Percentiles rank a stretch among this genome's conserved stretches.
These are phyloP conservation scores for Lentithecium fluviatile DNA, from an alignment of 495 filamentous ascomycete genomes.

Conservation along the genomic window DNA sequence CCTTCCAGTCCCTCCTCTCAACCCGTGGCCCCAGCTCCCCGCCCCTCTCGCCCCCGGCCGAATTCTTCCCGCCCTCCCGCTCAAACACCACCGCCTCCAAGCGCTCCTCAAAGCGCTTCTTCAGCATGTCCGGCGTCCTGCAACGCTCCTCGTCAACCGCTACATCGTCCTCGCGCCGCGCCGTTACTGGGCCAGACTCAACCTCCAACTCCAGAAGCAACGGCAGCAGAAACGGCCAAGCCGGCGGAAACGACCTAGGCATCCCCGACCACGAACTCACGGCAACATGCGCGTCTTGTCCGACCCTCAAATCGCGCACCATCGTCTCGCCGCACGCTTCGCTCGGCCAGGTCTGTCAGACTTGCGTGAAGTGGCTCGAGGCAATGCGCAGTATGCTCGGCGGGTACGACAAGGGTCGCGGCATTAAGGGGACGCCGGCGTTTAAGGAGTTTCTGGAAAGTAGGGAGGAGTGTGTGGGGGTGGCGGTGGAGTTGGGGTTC, in stretches of 20 bases:
- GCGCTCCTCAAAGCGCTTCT: neutral
- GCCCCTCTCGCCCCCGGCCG: neutral
- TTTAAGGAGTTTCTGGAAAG: conserved; percentile 17
- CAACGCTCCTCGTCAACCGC: neutral
- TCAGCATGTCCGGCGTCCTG: neutral
- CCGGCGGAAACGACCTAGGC: neutral
- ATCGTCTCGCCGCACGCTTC: neutral
- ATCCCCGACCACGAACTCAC: conserved; percentile 3
- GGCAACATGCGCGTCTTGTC: too few species aligned
- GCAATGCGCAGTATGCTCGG: conserved; percentile 20
- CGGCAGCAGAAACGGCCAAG: too few species aligned
- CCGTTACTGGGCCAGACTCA: neutral
- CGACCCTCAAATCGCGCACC: neutral
- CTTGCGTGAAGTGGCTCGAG: conserved; percentile 1
- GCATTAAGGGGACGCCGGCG: conserved; percentile 14
- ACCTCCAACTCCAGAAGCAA: too few species aligned
- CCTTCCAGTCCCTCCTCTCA: neutral
- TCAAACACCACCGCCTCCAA: conserved; percentile 1
- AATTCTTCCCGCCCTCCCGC: neutral
- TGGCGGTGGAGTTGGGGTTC: neutral
- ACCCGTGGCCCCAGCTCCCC: neutral
- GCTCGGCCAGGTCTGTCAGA: conserved; percentile 14
- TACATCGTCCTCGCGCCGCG: too few species aligned
- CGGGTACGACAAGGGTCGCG: conserved; percentile 4
- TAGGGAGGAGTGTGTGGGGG: conserved; percentile 1